phyloP scores from a whole-genome alignment of 2,329 filamentous ascomycete genomes.

The Calonectria fujianensis region DNA sequence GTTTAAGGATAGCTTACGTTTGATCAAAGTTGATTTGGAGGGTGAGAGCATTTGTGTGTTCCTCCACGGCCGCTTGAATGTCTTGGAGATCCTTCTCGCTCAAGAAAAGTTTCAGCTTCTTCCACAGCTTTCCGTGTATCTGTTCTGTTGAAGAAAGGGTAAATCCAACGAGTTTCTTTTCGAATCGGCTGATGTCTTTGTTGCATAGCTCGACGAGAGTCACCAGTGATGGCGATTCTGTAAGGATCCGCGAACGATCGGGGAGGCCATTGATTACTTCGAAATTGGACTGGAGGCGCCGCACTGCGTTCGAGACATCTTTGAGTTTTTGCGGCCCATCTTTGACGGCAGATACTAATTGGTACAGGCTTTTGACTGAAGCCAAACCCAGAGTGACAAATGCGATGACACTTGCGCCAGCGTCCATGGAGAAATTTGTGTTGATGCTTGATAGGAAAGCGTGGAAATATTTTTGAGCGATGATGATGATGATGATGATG shows the following conservation, averaged over 20 bases:
- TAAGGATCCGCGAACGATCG: neutral
- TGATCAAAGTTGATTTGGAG: neutral
- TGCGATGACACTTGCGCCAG: neutral
- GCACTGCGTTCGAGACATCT: neutral
- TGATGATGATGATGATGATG: neutral
- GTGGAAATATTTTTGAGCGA: neutral
- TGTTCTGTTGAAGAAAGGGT: neutral
- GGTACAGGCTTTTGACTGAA: neutral
- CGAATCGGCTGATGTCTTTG: neutral
- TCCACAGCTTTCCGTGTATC: neutral
- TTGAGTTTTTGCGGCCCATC: neutral
- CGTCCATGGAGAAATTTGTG: neutral
- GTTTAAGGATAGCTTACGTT: neutral
- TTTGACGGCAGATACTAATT: neutral
- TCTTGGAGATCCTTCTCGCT: neutral
- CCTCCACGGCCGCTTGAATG: neutral
- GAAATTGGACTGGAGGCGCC: neutral
- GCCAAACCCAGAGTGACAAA: neutral
- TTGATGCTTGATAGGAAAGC: neutral
- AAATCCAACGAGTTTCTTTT: neutral
- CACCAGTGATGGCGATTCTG: neutral
- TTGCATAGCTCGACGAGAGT: neutral
- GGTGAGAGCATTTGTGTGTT: neutral
- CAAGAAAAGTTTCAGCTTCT: neutral
- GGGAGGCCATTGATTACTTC: neutral